These are phyloP conservation scores for Pyracantha coccinea DNA, from an alignment of 331 rosid species.

Conservation along the genomic window DNA sequence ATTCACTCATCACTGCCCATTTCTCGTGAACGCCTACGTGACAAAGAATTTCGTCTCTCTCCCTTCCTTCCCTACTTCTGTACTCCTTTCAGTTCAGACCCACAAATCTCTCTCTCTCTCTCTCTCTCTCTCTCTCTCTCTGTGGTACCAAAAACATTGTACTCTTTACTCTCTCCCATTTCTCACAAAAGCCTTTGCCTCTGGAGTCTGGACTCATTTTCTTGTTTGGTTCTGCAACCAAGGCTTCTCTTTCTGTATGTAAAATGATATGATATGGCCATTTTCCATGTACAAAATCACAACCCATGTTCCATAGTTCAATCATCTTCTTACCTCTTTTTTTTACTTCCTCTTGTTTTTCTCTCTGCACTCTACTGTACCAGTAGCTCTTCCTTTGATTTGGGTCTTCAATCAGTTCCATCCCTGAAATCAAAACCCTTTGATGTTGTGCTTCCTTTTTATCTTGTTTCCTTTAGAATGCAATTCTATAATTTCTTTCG, in stretches of 20 bases:
- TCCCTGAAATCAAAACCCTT: conserved; percentile 12
- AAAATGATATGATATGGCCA: conserved; percentile 17
- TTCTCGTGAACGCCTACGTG: conserved; percentile 56
- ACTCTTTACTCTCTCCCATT: conserved; percentile 4
- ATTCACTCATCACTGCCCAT: conserved; percentile 47
- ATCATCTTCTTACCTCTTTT: conserved; percentile 20
- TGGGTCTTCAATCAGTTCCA: conserved; percentile 1
- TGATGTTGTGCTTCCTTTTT: not conserved
- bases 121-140: conserved; percentile 15
- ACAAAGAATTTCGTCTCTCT: conserved; percentile 17
- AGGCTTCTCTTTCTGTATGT: conserved; percentile 5
- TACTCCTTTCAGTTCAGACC: conserved; percentile 11
- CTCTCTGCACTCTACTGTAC: not conserved
- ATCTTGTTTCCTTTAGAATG: not conserved
- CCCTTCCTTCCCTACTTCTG: not conserved
- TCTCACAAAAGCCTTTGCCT: conserved; percentile 7
- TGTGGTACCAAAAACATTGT: too few relatives aligned
- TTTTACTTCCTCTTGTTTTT: conserved; percentile 31
- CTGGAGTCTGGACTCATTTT: conserved; percentile 21
- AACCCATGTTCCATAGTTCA: conserved; percentile 33
- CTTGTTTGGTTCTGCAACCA: conserved; percentile 21
- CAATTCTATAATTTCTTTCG: too few relatives aligned
- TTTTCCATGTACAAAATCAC: conserved; percentile 18
- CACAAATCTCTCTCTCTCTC: conserved; percentile 10
- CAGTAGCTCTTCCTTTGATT: conserved; percentile 11